Percentiles rank a stretch among this genome's conserved stretches.
These are phyloP conservation scores for Plasmodium yoelii DNA, from an alignment of 169 alveolate species.

Conservation along the genomic window DNA sequence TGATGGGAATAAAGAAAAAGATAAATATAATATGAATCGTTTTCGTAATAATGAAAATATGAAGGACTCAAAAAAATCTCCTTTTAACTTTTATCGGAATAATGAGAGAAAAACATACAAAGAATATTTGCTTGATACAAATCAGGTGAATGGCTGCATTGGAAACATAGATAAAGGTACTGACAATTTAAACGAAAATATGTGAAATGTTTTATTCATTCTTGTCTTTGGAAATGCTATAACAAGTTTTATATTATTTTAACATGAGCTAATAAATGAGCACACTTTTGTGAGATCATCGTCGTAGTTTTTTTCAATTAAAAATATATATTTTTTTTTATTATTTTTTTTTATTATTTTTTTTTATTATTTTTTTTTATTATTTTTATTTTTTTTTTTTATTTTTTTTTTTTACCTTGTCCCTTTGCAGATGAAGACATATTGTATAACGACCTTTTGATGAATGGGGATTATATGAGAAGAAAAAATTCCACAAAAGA, in stretches of 20 bases:
- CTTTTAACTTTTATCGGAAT: constrained; percentile 12
- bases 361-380: too few species aligned
- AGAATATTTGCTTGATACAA: constrained; percentile 7
- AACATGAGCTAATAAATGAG: too few species aligned
- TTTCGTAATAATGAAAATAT: constrained; percentile 1
- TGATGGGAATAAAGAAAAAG: constrained; percentile 7
- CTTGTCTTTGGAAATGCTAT: too few species aligned
- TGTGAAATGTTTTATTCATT: too few species aligned
- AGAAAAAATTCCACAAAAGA: constrained; percentile 1
- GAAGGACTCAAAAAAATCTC: constrained; percentile 6
- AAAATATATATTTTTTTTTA: not conserved
- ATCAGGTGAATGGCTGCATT: not conserved
- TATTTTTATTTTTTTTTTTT: too few species aligned
- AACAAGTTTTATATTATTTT: too few species aligned
- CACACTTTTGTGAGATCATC: too few species aligned
- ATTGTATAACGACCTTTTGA: not conserved
- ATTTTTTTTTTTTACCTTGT: not conserved
- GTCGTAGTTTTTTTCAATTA: too few species aligned
- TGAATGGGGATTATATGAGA: not conserved
- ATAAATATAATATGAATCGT: constrained; percentile 4
- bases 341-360: too few species aligned
- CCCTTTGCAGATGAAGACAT: not conserved
- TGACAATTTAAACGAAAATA: not conserved
- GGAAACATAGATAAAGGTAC: not conserved
- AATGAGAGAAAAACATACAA: constrained; percentile 27